Conservation (phyloP, 2,329 filamentous ascomycete genomes). For the Aspergillus sergii region DNA sequence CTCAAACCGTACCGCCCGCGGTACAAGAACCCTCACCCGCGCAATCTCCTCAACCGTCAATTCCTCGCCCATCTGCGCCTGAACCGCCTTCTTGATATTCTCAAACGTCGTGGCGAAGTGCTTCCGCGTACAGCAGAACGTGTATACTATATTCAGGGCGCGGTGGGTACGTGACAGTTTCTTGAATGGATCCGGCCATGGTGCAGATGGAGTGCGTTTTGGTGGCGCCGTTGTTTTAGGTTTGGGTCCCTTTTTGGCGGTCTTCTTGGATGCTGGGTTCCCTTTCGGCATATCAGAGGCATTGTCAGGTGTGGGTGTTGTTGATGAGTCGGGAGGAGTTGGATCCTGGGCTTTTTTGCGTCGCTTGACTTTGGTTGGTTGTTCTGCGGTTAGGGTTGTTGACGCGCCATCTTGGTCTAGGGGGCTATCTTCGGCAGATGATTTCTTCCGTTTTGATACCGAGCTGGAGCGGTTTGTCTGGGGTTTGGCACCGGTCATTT, state of each 20-base stretch:
- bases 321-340: not conserved
- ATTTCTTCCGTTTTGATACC: slow-evolving; percentile 2
- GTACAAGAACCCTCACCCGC: slow-evolving; percentile 75
- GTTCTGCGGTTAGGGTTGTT: not conserved
- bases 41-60: slow-evolving; percentile 79
- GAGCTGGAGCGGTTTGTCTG: not conserved
- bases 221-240: slow-evolving; percentile 4
- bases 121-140: slow-evolving; percentile 91
- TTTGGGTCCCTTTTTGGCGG: slow-evolving; percentile 10
- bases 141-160: slow-evolving; percentile 89
- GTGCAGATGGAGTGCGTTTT: slow-evolving; percentile 43
- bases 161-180: slow-evolving; percentile 74
- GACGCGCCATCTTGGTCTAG: not conserved
- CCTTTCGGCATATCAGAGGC: not conserved
- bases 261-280: slow-evolving; percentile 7
- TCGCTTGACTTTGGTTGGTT: not conserved
- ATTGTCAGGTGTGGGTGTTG: not conserved
- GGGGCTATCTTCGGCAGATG: not conserved
- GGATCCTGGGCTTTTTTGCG: not conserved
- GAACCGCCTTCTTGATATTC: slow-evolving; percentile 81
- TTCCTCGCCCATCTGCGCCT: slow-evolving; percentile 70
- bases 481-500: slow-evolving; percentile 4
- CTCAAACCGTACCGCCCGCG: slow-evolving; percentile 76
- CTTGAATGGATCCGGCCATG: slow-evolving; percentile 77
- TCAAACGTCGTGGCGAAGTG: slow-evolving; percentile 90